phyloP scores from a whole-genome alignment of 805 yeast genomes.

The Metschnikowia vanudenii region DNA sequence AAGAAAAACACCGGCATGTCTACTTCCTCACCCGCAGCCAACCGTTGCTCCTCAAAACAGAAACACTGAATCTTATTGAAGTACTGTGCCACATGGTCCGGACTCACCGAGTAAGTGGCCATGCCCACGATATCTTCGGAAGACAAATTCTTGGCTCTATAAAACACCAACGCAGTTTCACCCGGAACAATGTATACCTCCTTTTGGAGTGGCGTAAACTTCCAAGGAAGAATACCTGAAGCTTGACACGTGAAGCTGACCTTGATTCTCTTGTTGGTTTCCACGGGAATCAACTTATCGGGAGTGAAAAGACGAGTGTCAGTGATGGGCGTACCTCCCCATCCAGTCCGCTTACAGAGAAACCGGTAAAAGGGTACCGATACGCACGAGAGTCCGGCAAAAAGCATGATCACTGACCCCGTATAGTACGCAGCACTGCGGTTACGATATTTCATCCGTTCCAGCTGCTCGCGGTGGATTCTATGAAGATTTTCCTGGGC shows the following conservation, averaged over 20 bases:
- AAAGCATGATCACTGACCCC: slow-evolving; percentile 64
- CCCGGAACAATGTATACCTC: slow-evolving; percentile 94
- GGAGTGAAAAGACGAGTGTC: slow-evolving; percentile 77
- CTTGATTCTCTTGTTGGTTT: slow-evolving; percentile 74
- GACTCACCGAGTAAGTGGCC: slow-evolving; percentile 97
- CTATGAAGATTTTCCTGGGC: slow-evolving; percentile 9
- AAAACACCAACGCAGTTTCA: slow-evolving; percentile 95
- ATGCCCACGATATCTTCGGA: slow-evolving; percentile 93
- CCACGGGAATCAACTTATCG: slow-evolving; percentile 85
- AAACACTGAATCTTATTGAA: slow-evolving; percentile 97
- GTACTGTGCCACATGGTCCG: slow-evolving; percentile 94
- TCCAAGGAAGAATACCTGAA: slow-evolving; percentile 90
- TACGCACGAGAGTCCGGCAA: slow-evolving; percentile 77
- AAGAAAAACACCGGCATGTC: slow-evolving; percentile 99
- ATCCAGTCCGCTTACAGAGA: slow-evolving; percentile 91
- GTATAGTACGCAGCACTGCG: slow-evolving; percentile 64
- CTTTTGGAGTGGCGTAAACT: slow-evolving; percentile 87
- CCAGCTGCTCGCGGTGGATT: slow-evolving; percentile 25
- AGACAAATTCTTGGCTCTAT: slow-evolving; percentile 83
- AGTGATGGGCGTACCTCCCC: slow-evolving; percentile 93
- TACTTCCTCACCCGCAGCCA: slow-evolving; percentile 94
- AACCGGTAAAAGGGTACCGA: slow-evolving; percentile 93
- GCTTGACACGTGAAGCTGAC: slow-evolving; percentile 92
- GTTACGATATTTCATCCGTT: slow-evolving; percentile 36
- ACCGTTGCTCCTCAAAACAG: slow-evolving; percentile 94